phyloP scores from a whole-genome alignment of 345 rosid species.

The Clarkia xantiana region DNA sequence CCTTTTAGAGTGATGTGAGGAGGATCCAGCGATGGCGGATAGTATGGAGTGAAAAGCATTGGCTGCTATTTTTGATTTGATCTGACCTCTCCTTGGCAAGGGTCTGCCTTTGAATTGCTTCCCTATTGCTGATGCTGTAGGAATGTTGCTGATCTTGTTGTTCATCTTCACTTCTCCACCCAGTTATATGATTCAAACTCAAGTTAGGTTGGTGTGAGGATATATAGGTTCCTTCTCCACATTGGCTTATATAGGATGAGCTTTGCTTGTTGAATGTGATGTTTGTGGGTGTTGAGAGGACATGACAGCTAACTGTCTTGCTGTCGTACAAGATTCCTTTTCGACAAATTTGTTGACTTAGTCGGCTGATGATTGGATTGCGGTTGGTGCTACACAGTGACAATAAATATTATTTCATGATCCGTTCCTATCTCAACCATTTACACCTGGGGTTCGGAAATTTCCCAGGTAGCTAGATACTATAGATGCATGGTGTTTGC shows the following conservation, averaged over 20 bases:
- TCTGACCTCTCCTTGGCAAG: slow-evolving; percentile 43
- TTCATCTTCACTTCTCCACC: slow-evolving; percentile 21
- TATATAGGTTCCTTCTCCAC: neutral
- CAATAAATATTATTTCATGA: too few species aligned
- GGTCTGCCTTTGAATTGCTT: slow-evolving; percentile 12
- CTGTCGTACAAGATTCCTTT: too few species aligned
- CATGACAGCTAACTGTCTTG: too few species aligned
- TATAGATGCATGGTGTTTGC: too few species aligned
- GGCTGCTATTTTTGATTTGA: slow-evolving; percentile 40
- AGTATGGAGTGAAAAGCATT: slow-evolving; percentile 37
- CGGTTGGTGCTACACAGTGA: too few species aligned
- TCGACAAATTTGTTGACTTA: too few species aligned
- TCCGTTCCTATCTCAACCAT: too few species aligned
- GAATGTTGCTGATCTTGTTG: slow-evolving; percentile 17
- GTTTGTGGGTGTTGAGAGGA: too few species aligned
- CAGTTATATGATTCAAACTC: neutral
- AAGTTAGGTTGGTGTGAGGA: neutral
- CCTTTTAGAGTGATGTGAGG: slow-evolving; percentile 9
- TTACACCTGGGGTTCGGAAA: too few species aligned
- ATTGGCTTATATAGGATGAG: neutral
- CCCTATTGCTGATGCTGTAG: slow-evolving; percentile 11
- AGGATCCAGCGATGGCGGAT: slow-evolving; percentile 17
- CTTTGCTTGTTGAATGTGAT: too few species aligned
- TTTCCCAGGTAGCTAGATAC: too few species aligned
- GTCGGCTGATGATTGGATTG: too few species aligned